Evolutionary conservation across 805 yeast genomes (phyloP).

Genomic region (Komagataella kurtzmanii): DNA sequence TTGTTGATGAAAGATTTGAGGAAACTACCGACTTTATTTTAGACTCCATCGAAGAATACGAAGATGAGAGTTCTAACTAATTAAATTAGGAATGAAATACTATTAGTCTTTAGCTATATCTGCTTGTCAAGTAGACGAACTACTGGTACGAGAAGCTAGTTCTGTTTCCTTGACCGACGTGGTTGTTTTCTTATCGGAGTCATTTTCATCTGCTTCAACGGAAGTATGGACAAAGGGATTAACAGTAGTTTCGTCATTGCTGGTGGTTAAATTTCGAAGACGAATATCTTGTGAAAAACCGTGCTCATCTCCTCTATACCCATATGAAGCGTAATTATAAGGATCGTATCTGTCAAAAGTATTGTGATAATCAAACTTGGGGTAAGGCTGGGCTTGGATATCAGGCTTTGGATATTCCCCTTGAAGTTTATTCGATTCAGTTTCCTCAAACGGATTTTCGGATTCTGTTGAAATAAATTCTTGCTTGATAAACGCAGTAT

Average conservation of each 20-base stretch:
- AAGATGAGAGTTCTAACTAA: slow-evolving; percentile 16
- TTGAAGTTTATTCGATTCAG: background rate
- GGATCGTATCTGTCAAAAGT: background rate
- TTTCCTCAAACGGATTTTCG: background rate
- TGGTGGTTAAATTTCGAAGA: background rate
- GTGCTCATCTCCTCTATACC: background rate
- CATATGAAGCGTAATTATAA: background rate
- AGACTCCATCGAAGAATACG: slow-evolving; percentile 64
- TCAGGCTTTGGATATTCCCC: background rate
- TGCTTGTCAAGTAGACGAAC: background rate
- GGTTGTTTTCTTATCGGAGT: background rate
- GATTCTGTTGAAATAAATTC: background rate
- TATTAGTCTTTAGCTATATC: background rate
- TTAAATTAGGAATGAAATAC: background rate
- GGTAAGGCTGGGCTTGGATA: background rate
- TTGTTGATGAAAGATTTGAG: slow-evolving; percentile 69
- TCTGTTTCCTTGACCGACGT: background rate
- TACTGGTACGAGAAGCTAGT: background rate
- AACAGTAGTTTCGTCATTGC: background rate
- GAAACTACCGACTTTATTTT: slow-evolving; percentile 77
- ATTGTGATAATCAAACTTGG: background rate
- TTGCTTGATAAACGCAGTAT: background rate
- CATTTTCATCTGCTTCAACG: background rate
- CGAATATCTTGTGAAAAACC: background rate
- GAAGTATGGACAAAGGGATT: background rate